Percentiles rank a stretch among this genome's conserved stretches.
Evolutionary conservation across 805 yeast species (phyloP).

Genomic region (Jamesozyma jinghongensis): DNA sequence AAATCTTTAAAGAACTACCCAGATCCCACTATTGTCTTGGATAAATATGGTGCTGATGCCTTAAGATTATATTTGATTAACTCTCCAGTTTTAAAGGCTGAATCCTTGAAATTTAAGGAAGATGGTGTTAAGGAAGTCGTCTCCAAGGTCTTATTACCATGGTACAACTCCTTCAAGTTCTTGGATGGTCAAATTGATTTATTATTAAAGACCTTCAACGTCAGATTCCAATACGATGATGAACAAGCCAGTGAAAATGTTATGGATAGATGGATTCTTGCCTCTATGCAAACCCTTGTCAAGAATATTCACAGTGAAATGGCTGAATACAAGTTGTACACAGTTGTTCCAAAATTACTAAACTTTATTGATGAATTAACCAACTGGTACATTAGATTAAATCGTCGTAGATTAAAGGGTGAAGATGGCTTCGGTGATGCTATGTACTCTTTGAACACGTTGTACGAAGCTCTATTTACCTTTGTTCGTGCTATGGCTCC

Average conservation of each 20-base stretch:
- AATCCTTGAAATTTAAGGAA: constrained; percentile 92
- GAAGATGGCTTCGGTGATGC: constrained; percentile 82
- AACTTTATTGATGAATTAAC: constrained; percentile 88
- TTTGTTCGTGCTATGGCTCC: constrained; percentile 97
- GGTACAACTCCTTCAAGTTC: constrained; percentile 98
- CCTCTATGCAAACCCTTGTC: constrained; percentile 89
- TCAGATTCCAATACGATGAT: constrained; percentile 67
- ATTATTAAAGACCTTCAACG: constrained; percentile 62
- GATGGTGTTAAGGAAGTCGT: constrained; percentile 98
- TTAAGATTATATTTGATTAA: constrained; percentile 90
- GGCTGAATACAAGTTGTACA: constrained; percentile 81
- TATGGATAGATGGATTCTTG: constrained; percentile 96
- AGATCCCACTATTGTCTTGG: constrained; percentile 75
- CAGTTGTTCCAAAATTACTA: constrained; percentile 90
- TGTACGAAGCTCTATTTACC: constrained; percentile 82
- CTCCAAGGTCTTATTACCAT: constrained; percentile 89
- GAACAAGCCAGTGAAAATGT: constrained; percentile 64
- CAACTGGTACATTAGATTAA: constrained; percentile 97
- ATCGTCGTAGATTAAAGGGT: constrained; percentile 97
- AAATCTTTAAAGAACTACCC: constrained; percentile 97
- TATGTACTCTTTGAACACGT: constrained; percentile 75
- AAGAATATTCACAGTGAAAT: constrained; percentile 82
- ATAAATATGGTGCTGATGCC: constrained; percentile 96
- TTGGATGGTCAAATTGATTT: constrained; percentile 89
- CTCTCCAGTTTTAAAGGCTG: constrained; percentile 96